These are phyloP conservation scores for Lablab purpureus DNA, from an alignment of 306 rosid species.

Conservation along the genomic window DNA sequence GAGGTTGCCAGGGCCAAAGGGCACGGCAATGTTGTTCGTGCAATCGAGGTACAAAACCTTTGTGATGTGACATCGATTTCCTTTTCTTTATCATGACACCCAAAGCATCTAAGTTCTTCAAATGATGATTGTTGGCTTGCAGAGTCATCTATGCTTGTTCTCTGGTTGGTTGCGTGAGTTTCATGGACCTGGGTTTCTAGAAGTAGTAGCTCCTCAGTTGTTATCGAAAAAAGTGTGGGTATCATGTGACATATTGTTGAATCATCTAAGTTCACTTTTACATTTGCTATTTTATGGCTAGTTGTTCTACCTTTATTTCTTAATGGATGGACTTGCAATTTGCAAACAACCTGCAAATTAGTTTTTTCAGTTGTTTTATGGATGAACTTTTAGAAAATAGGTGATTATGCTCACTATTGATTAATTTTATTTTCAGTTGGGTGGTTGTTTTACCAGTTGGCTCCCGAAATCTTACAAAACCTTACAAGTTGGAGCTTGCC, in stretches of 20 bases:
- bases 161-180: conserved; percentile 95
- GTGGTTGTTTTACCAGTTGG: conserved; percentile 87
- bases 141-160: conserved; percentile 92
- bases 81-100: conserved; percentile 32
- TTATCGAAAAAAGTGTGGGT: conserved; percentile 89
- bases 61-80: neutral
- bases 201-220: conserved; percentile 81
- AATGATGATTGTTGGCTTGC: conserved; percentile 40
- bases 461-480: conserved; percentile 65
- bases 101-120: conserved; percentile 36
- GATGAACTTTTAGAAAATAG: conserved; percentile 4
- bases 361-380: neutral
- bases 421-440: conserved; percentile 77
- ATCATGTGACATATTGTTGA: conserved; percentile 43
- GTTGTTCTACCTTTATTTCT: conserved; percentile 27
- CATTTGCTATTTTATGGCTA: conserved; percentile 13
- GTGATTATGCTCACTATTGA: conserved; percentile 31
- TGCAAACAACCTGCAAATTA: conserved; percentile 24
- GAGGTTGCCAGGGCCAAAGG: conserved; percentile 92
- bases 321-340: conserved; percentile 44
- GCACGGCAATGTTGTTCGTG: conserved; percentile 77
- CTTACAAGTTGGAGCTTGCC: conserved; percentile 98
- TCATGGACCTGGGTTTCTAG: conserved; percentile 92
- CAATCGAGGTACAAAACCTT: conserved; percentile 72
- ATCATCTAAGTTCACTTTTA: conserved; percentile 42